Percentiles rank a stretch among this genome's conserved stretches.
Conservation (phyloP, 73 alveolate species). For the Paraurostyla sp. region DNA sequence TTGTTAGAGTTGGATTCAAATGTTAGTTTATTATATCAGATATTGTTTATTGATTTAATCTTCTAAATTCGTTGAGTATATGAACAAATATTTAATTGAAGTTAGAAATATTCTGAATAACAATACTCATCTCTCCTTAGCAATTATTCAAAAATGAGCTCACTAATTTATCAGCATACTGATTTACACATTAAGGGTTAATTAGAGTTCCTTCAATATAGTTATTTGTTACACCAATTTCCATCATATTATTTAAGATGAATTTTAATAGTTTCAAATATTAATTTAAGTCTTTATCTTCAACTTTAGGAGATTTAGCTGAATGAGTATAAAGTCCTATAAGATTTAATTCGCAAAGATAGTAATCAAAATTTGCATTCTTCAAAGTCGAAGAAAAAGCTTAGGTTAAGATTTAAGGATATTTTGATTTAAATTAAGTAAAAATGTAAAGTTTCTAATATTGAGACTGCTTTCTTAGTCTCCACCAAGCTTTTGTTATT, state of each 20-base stretch:
- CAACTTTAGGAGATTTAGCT: not conserved
- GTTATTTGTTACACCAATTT: not conserved
- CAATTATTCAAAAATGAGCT: not conserved
- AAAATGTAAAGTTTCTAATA: not conserved
- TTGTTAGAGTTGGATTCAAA: not conserved
- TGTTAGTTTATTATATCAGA: slow-evolving; percentile 28
- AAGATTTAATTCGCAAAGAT: not conserved
- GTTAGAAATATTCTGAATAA: not conserved
- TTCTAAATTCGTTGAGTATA: not conserved
- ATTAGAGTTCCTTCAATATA: slow-evolving; percentile 26
- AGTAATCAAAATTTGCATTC: not conserved
- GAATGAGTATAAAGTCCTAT: not conserved
- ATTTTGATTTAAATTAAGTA: not conserved
- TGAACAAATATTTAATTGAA: slow-evolving; percentile 20
- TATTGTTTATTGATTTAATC: not conserved
- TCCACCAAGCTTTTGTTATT: slow-evolving; percentile 1
- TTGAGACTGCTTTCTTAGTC: not conserved
- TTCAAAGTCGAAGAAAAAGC: not conserved
- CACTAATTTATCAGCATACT: slow-evolving; percentile 9
- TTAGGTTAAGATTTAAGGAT: not conserved
- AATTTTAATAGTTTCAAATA: not conserved
- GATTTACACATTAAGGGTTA: not conserved
- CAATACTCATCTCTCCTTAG: not conserved
- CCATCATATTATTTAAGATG: not conserved
- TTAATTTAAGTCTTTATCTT: not conserved